Evolutionary conservation across 495 filamentous ascomycete genomes (phyloP), one percentile per base, ranked within the genome.

Genomic region (Daldinia childiae): DNA sequence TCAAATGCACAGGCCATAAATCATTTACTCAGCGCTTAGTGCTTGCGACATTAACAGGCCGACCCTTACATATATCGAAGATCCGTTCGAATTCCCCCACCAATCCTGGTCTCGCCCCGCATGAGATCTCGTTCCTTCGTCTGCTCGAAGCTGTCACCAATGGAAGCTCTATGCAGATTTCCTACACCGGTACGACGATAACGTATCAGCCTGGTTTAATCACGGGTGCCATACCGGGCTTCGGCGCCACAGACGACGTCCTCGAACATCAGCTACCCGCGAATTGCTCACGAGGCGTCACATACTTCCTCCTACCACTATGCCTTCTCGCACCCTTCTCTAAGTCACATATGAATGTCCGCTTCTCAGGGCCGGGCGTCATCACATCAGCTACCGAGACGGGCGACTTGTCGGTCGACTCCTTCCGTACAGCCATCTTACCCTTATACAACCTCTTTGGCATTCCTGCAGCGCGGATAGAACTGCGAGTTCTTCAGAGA

Each of bases 101-200:
- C 15, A 87, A 90, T 71, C 93, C 95, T 6, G 96, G 96, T 72
- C 91, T 99, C 51, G 88, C 92, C 58, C 89, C 92, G 54, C 91
- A 96, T 83, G 96, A 99, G 82, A 89, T 98, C 75, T 97, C 95
- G 36, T 93, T 99, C 81, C 87, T 99, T 17, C 95, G 96, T 57
- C 90, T 99, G 7, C 89, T 99, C 71, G 95, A 98, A 78, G 84
- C 91, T 59, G 85, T 99, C 73, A 98, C 96, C 77, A 99, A 99
- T 87, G 96, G 96, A 82, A 91, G 92, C 32, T 86, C 88, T 66
- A 92, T 98, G 82, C 93, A 97, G 76, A 96, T 99, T 72, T 95
- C 93, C 15, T 93, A 96, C 80, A 97, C 93, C 9, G 95, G 96
- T 70, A 98, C 95, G 0, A 93, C 92, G 14, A 84, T 98, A 50